Conservation (phyloP, 345 rosid species). For the Litchi chinensis region DNA sequence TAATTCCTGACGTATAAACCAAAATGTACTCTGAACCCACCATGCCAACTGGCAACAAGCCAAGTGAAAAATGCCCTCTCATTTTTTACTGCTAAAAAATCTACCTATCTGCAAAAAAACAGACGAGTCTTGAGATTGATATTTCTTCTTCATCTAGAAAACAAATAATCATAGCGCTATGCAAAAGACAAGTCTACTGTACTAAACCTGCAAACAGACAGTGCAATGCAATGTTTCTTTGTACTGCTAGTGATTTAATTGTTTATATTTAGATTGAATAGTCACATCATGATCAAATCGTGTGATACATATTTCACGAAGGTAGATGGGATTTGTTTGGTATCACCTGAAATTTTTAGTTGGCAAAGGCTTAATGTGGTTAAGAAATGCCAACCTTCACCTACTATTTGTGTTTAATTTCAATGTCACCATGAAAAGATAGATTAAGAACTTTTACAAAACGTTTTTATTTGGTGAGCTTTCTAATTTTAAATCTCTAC, state of each 20-base stretch:
- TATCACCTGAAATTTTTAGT: slow-evolving; percentile 29
- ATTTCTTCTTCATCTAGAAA: background rate
- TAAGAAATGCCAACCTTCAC: slow-evolving; percentile 22
- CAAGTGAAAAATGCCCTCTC: background rate
- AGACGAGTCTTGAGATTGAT: background rate
- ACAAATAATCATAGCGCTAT: background rate
- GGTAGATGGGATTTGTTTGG: slow-evolving; percentile 29
- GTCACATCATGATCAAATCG: slow-evolving; percentile 11
- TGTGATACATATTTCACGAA: background rate
- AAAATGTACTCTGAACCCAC: background rate
- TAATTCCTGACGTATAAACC: background rate
- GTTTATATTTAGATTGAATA: background rate
- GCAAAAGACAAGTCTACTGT: background rate
- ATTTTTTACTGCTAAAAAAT: background rate
- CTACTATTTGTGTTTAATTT: slow-evolving; percentile 3
- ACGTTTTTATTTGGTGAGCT: background rate
- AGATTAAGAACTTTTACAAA: background rate
- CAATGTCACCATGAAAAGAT: slow-evolving; percentile 4
- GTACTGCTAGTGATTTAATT: background rate
- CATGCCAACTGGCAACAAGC: background rate
- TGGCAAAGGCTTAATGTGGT: slow-evolving; percentile 11
- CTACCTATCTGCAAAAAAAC: background rate
- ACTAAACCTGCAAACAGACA: background rate
- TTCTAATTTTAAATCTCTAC: background rate
- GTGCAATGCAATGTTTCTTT: background rate